These are phyloP conservation scores for Trichoderma sp. DNA, from an alignment of 2,329 filamentous ascomycete species.

Conservation along the genomic window DNA sequence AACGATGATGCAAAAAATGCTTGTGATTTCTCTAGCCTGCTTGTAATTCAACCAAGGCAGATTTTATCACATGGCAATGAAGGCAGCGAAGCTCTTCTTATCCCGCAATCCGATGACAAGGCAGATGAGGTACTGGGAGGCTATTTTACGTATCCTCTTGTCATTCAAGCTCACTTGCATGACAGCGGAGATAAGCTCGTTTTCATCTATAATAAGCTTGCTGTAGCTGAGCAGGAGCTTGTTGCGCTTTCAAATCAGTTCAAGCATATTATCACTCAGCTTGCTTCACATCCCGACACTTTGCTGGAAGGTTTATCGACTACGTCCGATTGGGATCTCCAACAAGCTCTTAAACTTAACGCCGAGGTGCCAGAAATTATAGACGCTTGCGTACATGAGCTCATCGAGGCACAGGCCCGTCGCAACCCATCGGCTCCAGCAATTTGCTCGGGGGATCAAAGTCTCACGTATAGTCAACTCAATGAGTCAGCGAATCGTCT, in stretches of 20 bases:
- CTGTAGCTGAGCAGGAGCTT: conserved; percentile 12
- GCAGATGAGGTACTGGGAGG: background rate
- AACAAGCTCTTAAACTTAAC: background rate
- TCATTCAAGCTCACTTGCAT: conserved; percentile 21
- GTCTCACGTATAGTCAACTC: conserved; percentile 15
- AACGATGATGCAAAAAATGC: conserved; percentile 13
- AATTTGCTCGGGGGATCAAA: conserved; percentile 22
- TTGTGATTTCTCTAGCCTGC: conserved; percentile 19
- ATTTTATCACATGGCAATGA: background rate
- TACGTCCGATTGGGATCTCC: conserved; percentile 6
- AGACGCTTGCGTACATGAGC: conserved; percentile 37
- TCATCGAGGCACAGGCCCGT: conserved; percentile 17
- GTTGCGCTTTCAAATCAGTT: conserved; percentile 14
- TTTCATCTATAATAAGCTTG: conserved; percentile 11
- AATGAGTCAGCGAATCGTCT: conserved; percentile 9
- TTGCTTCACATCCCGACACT: background rate
- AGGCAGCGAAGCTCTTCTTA: background rate
- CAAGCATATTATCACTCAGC: conserved; percentile 4
- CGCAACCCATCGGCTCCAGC: background rate
- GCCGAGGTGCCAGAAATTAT: background rate
- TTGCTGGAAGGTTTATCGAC: background rate
- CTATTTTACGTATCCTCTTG: conserved; percentile 24
- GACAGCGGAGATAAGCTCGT: conserved; percentile 5
- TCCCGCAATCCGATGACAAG: background rate
- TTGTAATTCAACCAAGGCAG: conserved; percentile 19